Evolutionary conservation across 108 stramenopile genomes (phyloP), one percentile per base, ranked within the genome.

Genomic region (Skeletonema grethae): DNA sequence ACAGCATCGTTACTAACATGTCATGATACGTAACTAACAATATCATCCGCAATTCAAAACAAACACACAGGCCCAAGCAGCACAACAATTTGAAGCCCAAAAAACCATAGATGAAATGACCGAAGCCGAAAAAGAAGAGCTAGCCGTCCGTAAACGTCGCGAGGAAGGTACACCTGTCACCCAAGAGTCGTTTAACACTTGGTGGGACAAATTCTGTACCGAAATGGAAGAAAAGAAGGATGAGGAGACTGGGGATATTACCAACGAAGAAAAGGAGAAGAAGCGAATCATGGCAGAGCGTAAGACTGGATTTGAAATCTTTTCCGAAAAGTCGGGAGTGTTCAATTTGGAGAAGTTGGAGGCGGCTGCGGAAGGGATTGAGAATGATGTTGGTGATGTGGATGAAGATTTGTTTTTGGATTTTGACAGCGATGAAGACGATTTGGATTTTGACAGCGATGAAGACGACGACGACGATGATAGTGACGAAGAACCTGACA

Each of bases 131-230:
- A 46, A 76, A 35, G 94, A 95, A 83, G 91, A 95, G 66, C 64
- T 90, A 34, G 87, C 82, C 7, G 89, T 95, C 3, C 88, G 90
- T 18, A 91, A 87, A 84, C 84, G 90, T 55, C 86, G 94, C 34
- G 90, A 86, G 61, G 94, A 92, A 76, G 94, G 94, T 43, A 95
- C 91, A 12, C 90, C 91, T 11, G 86, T 86, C 18, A 95, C 69
- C 48, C 70, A 84, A 28, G 90, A 90, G 62, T 87, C 84, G 6
- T 95, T 95, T 63, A 45, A 63, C 5, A 83, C 65, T 38, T 95
- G 94, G 94, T 82, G 84, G 64, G 63, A 43, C 6, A 84, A 70
- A 66, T 95, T 92, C 61, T 86, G 82, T 58, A 68, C 68, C n/a
- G 93, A 95, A 79, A 85, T 90, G 86, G 80, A 65, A n/a, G 61